A percentile compares a stretch with the other conserved stretches of the same genome.
phyloP scores from a whole-genome alignment of 2,329 filamentous ascomycete genomes.

The Cytospora mali region DNA sequence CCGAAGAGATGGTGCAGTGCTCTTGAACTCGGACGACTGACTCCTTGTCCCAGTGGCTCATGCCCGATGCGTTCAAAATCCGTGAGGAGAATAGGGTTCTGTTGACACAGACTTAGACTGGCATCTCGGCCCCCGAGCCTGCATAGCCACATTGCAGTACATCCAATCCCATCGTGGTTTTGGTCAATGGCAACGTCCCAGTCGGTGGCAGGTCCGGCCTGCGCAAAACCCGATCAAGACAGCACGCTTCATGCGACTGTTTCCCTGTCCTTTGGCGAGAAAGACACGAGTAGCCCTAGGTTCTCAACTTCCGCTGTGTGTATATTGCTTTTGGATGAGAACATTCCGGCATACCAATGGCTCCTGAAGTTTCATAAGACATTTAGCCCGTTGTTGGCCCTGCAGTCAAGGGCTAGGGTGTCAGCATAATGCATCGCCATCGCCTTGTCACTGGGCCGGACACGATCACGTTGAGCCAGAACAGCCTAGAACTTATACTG shows the following conservation, averaged over 20 bases:
- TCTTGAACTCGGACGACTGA: neutral
- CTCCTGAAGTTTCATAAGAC: no score
- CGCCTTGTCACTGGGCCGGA: no score
- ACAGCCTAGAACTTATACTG: no score
- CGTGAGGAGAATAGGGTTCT: neutral
- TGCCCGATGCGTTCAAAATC: neutral
- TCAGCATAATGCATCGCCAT: neutral
- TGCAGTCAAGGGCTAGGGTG: neutral
- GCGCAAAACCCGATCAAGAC: neutral
- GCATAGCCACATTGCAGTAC: neutral
- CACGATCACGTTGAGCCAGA: no score
- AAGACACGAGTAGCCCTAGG: neutral
- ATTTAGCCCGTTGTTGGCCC: neutral
- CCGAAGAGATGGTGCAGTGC: neutral
- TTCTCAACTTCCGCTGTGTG: no score
- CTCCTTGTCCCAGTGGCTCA: neutral
- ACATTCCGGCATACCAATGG: neutral
- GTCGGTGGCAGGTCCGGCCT: neutral
- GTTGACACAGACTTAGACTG: neutral
- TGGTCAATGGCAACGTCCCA: no score
- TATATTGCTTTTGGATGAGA: neutral
- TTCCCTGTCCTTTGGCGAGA: neutral
- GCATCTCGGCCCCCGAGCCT: neutral
- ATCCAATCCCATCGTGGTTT: neutral
- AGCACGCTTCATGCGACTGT: no score